Base-by-base conservation (phyloP, 768 basidiomycete species). In the Gloeophyllum trabeum region DNA sequence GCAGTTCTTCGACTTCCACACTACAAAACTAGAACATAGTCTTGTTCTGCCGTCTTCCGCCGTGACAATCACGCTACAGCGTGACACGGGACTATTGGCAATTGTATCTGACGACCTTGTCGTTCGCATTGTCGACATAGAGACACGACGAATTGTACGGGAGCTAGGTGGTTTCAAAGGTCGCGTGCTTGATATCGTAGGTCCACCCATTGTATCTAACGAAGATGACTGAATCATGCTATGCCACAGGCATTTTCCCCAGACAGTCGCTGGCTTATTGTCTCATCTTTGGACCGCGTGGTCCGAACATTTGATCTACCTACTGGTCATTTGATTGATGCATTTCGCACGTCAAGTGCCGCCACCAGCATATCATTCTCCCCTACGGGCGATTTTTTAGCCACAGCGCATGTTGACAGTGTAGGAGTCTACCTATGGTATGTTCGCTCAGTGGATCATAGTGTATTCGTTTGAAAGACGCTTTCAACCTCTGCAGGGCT, bases 1-100 rank as follows among this genome's bases (percentile, higher is more conserved):
- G 4, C 51, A 99, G 93, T 97, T 97, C 65, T 99, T 98, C 52
- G 86, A 98, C 57, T 98, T 99, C 61, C 89, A 94, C 53, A 80
- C 82, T 2, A 77, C 87, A 6, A 76, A 77, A 51, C 64, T 90
- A 44, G 74, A 83, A 45, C 62, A 81, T 41, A 78, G 78, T 0
- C 43, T 91, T 38, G 61, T 76, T 6, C 54, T 96, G 2, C 70
- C 86, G 2, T 80, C 89, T 4, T 65, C 77, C 12, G 71, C 77
- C 16, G 75, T 76, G 18, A 81, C 85, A 2, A 70, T 93, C 49
- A 59, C 68, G 3, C 66, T 98, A 16, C 86, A 99, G 50, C 74
- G 80, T 25, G 90, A 90, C 55, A 94, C 79, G 53, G 83, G 85
- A 5, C 63, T 99, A 4, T 64, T 98, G 14, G 89, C 88, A 0